phyloP scores from a whole-genome alignment of 2,329 filamentous ascomycete species.

The Daldinia sp. region DNA sequence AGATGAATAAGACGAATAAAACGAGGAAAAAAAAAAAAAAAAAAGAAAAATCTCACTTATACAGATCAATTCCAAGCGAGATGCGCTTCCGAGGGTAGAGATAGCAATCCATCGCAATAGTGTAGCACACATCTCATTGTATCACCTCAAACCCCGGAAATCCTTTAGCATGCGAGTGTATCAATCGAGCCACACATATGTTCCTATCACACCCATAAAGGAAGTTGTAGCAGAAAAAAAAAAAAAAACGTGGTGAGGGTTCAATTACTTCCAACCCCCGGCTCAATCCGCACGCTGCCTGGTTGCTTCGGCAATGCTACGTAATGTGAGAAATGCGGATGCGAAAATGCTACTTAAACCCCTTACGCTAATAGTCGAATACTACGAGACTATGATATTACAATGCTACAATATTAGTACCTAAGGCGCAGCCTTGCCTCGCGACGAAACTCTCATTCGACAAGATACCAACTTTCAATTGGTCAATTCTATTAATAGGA shows the following conservation, averaged over 20 bases:
- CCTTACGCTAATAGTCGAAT: not conserved
- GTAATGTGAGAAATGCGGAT: not conserved
- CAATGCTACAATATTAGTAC: not conserved
- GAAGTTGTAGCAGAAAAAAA: not conserved
- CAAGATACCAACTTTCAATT: not conserved
- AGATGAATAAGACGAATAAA: not conserved
- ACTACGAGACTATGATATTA: too few relatives aligned
- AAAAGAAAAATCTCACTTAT: not conserved
- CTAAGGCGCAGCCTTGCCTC: not conserved
- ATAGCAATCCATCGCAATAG: not conserved
- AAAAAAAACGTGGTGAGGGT: slow-evolving; percentile 2
- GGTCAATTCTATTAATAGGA: slow-evolving; percentile 2
- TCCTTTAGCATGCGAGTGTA: not conserved
- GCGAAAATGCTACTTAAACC: not conserved
- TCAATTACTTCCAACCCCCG: not conserved
- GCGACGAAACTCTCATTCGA: not conserved
- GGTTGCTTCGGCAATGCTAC: not conserved
- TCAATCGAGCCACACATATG: not conserved
- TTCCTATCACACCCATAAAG: not conserved
- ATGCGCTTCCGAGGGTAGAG: not conserved
- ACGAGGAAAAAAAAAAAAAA: not conserved
- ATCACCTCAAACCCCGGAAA: not conserved
- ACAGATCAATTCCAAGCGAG: not conserved
- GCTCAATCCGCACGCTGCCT: not conserved
- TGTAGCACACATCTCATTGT: not conserved